A percentile compares a stretch with the other conserved stretches of the same genome.
Conservation (phyloP, 192 early-diverging fungal species). For the Umbelopsis ramanniana region DNA sequence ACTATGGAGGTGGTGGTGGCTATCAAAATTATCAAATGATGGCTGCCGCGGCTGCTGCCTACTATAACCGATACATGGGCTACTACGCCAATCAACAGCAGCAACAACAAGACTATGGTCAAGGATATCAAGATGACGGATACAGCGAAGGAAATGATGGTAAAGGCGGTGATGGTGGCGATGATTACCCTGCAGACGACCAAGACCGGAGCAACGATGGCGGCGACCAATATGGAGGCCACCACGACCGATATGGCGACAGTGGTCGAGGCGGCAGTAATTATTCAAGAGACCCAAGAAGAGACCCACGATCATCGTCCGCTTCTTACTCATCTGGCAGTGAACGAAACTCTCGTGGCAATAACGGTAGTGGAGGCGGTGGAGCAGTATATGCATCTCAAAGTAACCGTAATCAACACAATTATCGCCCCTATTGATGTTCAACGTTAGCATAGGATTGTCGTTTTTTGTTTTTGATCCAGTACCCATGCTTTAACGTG, state of each 20-base stretch:
- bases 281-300: constrained; percentile 23
- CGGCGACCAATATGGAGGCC: constrained; percentile 9
- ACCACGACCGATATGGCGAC: constrained; percentile 2
- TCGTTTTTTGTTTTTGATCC: neutral
- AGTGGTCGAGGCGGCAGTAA: constrained; percentile 14
- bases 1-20: constrained; percentile 42
- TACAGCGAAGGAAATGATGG: constrained; percentile 40
- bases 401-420: constrained; percentile 38
- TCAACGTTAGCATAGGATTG: neutral
- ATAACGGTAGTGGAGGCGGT: constrained; percentile 28
- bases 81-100: constrained; percentile 22
- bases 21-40: constrained; percentile 30
- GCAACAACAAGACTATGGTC: constrained; percentile 33
- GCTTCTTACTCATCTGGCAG: constrained; percentile 4
- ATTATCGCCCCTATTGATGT: constrained; percentile 47
- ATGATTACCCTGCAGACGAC: constrained; percentile 31
- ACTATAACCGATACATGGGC: constrained; percentile 19
- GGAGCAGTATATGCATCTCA: constrained; percentile 47
- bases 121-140: constrained; percentile 35
- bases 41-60: constrained; percentile 26
- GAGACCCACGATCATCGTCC: constrained; percentile 27
- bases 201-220: constrained; percentile 29
- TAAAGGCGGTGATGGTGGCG: constrained; percentile 21
- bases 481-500: neutral
- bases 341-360: constrained; percentile 30